phyloP scores from a whole-genome alignment of 139 green algal genomes.

The Ostreobium quekettii region DNA sequence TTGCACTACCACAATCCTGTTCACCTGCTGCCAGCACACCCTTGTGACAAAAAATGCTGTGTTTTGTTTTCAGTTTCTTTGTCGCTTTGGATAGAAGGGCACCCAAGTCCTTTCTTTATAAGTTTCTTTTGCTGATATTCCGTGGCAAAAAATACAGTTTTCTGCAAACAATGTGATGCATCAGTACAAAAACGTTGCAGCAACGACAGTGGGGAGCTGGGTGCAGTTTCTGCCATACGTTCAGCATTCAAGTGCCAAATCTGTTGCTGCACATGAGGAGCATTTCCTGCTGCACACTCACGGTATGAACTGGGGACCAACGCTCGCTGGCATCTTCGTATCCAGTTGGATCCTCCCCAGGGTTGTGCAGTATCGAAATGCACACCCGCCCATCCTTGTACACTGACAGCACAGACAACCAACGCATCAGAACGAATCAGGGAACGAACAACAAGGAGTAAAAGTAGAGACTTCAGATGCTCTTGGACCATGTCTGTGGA shows the following conservation, averaged over 20 bases:
- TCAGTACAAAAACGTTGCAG: neutral
- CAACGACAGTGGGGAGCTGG: neutral
- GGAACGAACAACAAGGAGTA: neutral
- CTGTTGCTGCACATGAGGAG: neutral
- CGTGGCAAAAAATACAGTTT: no score
- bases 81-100: no score
- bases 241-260: neutral
- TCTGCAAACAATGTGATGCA: neutral
- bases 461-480: no score
- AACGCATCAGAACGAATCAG: neutral
- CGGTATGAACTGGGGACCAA: slow-evolving; percentile 95
- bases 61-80: no score
- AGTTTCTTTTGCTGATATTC: no score
- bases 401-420: slow-evolving; percentile 48
- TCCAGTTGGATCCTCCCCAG: slow-evolving; percentile 89
- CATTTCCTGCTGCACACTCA: slow-evolving; percentile 27
- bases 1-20: no score
- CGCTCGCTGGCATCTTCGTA: slow-evolving; percentile 92
- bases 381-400: slow-evolving; percentile 95
- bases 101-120: no score
- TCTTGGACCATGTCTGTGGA: no score
- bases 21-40: no score
- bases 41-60: no score
- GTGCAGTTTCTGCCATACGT: neutral
- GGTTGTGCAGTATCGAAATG: slow-evolving; percentile 97